Conservation (phyloP, 1,284 basidiomycete genomes). For the Porogramme epimiltina region DNA sequence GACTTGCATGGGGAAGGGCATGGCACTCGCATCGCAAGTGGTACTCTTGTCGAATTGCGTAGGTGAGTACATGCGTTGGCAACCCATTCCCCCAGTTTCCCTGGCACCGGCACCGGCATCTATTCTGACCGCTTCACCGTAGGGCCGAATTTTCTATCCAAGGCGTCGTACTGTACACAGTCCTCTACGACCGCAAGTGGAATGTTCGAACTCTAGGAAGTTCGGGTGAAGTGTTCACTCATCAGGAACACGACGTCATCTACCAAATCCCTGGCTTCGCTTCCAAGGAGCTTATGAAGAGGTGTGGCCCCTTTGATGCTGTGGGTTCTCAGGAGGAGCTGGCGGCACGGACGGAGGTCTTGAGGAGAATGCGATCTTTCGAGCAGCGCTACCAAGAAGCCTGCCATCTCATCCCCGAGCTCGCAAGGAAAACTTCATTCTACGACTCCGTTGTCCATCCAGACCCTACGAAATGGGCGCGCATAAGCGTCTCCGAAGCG, state of each 20-base stretch:
- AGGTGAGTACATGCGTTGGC: slow-evolving; percentile 41
- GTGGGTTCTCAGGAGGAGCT: slow-evolving; percentile 37
- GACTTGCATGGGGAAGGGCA: too few species aligned
- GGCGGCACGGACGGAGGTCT: slow-evolving; percentile 58
- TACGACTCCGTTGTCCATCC: slow-evolving; percentile 50
- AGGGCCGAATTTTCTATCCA: slow-evolving; percentile 5
- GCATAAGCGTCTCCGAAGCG: slow-evolving; percentile 52
- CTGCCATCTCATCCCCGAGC: slow-evolving; percentile 27
- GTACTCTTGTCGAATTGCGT: slow-evolving; percentile 63
- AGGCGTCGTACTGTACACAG: slow-evolving; percentile 16
- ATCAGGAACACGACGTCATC: slow-evolving; percentile 51
- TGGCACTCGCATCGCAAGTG: slow-evolving; percentile 26
- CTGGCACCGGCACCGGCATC: not conserved
- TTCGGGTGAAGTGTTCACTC: slow-evolving; percentile 53
- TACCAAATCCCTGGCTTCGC: slow-evolving; percentile 60
- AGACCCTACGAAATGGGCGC: slow-evolving; percentile 52
- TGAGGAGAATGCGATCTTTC: slow-evolving; percentile 54
- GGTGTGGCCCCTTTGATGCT: slow-evolving; percentile 44
- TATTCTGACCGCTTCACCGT: not conserved
- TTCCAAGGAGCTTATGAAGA: slow-evolving; percentile 43
- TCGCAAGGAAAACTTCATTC: slow-evolving; percentile 39
- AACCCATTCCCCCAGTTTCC: not conserved
- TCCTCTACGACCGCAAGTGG: slow-evolving; percentile 32
- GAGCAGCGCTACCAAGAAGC: slow-evolving; percentile 42
- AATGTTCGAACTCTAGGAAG: slow-evolving; percentile 45